Evolutionary conservation across 345 rosid species (phyloP).

Genomic region (Anacardium occidentale): DNA sequence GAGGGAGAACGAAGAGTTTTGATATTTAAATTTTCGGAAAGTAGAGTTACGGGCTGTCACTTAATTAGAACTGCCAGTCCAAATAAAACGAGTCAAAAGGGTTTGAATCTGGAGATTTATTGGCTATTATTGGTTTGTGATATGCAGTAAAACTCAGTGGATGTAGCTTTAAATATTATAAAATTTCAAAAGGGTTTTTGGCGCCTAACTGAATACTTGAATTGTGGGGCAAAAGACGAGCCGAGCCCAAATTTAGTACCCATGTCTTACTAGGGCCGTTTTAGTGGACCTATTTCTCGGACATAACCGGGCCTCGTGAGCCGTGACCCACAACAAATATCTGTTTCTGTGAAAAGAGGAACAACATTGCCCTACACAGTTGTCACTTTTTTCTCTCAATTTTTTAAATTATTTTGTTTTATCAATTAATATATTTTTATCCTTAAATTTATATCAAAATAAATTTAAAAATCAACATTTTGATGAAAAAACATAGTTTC

Average conservation of each 20-base stretch:
- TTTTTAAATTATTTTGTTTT: too few species aligned
- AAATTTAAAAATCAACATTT: too few species aligned
- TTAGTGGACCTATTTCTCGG: background rate
- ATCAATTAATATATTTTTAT: too few species aligned
- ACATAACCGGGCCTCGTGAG: too few species aligned
- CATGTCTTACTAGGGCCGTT: background rate
- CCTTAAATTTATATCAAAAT: too few species aligned
- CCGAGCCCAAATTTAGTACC: background rate
- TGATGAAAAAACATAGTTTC: too few species aligned
- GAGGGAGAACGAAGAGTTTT: slow-evolving; percentile 1
- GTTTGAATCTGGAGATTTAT: background rate
- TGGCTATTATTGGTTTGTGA: background rate
- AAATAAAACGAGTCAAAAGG: background rate
- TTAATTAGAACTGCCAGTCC: background rate
- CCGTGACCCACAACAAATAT: background rate
- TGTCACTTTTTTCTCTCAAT: background rate
- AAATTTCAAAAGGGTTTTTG: background rate
- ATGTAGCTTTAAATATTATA: background rate
- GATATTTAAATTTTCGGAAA: background rate
- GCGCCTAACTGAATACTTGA: slow-evolving; percentile 5
- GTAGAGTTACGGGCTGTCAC: background rate
- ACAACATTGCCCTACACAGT: background rate
- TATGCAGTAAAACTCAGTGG: background rate
- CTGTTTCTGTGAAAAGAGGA: background rate
- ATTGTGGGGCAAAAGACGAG: background rate